A percentile compares a stretch with the other conserved stretches of the same genome.
These are phyloP conservation scores for Wickerhamiella lipophila DNA, from an alignment of 805 yeast species.

Conservation along the genomic window DNA sequence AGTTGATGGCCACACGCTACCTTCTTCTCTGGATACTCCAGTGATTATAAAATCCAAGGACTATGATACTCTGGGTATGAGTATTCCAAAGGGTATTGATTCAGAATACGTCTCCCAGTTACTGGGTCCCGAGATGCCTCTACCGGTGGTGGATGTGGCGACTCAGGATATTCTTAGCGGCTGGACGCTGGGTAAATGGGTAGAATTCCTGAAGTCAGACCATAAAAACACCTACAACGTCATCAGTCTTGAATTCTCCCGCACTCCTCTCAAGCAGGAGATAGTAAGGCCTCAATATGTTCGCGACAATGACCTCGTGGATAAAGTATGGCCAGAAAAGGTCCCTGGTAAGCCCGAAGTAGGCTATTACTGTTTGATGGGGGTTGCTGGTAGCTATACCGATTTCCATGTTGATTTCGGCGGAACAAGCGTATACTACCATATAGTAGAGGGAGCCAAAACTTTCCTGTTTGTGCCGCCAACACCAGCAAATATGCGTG, in stretches of 20 bases:
- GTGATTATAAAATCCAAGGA: conserved; percentile 32
- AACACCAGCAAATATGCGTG: conserved; percentile 43
- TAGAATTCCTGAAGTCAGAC: conserved; percentile 46
- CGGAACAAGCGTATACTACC: conserved; percentile 84
- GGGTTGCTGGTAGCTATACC: conserved; percentile 66
- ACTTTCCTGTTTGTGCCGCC: conserved; percentile 73
- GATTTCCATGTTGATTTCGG: conserved; percentile 90
- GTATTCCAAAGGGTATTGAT: conserved; percentile 43
- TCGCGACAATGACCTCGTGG: conserved; percentile 52
- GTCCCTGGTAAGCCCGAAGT: conserved; percentile 27
- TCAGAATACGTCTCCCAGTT: conserved; percentile 43
- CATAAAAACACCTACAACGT: conserved; percentile 47
- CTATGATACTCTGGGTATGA: conserved; percentile 33
- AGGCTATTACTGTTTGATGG: conserved; percentile 73
- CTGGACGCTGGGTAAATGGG: conserved; percentile 67
- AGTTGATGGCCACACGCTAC: conserved; percentile 28
- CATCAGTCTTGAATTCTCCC: conserved; percentile 65
- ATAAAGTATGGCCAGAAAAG: conserved; percentile 44
- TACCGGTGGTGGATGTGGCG: conserved; percentile 83
- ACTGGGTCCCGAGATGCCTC: conserved; percentile 49
- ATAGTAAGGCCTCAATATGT: conserved; percentile 60
- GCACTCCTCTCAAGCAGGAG: conserved; percentile 36
- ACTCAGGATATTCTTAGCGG: conserved; percentile 49
- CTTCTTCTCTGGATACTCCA: conserved; percentile 33
- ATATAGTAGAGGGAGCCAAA: conserved; percentile 63